These are phyloP conservation scores for Fusarium secorum DNA, from an alignment of 2,329 filamentous ascomycete species.

Conservation along the genomic window DNA sequence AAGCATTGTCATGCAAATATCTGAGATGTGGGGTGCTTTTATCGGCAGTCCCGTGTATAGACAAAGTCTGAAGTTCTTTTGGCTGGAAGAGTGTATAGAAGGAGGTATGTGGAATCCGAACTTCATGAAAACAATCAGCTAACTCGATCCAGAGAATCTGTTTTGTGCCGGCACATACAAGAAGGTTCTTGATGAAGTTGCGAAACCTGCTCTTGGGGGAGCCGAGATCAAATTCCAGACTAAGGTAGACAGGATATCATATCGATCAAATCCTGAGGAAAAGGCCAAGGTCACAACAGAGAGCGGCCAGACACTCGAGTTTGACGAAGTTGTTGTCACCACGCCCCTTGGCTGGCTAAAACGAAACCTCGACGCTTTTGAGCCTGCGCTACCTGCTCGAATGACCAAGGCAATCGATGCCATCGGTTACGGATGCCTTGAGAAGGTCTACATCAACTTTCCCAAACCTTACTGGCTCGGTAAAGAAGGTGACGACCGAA, in stretches of 20 bases:
- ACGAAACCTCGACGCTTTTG: conserved; percentile 64
- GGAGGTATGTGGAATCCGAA: conserved; percentile 57
- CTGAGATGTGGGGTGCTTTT: conserved; percentile 75
- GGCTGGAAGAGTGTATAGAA: conserved; percentile 80
- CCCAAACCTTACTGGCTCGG: conserved; percentile 76
- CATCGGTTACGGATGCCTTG: conserved; percentile 74
- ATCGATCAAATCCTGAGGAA: conserved; percentile 39
- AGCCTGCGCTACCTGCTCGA: conserved; percentile 64
- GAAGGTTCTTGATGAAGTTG: conserved; percentile 65
- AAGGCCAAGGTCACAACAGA: conserved; percentile 56
- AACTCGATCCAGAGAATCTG: conserved; percentile 58
- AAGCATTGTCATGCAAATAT: conserved; percentile 58
- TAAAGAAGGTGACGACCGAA: conserved; percentile 50
- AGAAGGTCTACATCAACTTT: conserved; percentile 78
- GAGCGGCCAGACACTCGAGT: conserved; percentile 56
- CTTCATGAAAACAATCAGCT: background rate
- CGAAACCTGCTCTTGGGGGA: conserved; percentile 62
- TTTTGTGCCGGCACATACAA: conserved; percentile 68
- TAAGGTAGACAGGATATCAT: conserved; percentile 55
- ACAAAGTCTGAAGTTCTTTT: conserved; percentile 79
- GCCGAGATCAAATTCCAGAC: conserved; percentile 63
- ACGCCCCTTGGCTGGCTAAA: conserved; percentile 75
- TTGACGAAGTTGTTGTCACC: conserved; percentile 75
- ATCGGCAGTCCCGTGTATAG: conserved; percentile 69
- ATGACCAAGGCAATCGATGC: conserved; percentile 68